Conservation (phyloP, 1,284 basidiomycete species). For the Hypsizygus ulmarius region DNA sequence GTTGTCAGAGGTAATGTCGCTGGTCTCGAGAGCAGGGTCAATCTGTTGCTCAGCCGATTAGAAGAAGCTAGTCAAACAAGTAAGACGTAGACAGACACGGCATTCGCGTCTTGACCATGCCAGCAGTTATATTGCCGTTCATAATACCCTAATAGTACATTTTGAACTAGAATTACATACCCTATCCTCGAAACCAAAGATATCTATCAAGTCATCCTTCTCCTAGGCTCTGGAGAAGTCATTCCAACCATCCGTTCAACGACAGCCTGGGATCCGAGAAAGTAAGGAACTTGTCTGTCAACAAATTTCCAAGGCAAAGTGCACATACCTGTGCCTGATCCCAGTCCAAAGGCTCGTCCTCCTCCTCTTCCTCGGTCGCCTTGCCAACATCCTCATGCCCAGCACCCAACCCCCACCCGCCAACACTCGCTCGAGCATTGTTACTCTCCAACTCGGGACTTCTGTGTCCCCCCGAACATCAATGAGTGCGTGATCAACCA, state of each 20-base stretch:
- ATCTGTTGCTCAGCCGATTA: slow-evolving; percentile 49
- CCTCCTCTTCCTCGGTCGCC: slow-evolving; percentile 42
- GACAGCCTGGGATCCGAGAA: slow-evolving; percentile 38
- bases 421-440: slow-evolving; percentile 41
- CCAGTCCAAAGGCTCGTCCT: slow-evolving; percentile 53
- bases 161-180: slow-evolving; percentile 5
- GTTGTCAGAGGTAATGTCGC: slow-evolving; percentile 72
- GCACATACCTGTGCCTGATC: slow-evolving; percentile 63
- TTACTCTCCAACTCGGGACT: slow-evolving; percentile 44
- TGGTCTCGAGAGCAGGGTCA: slow-evolving; percentile 66
- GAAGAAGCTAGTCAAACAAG: slow-evolving; percentile 36
- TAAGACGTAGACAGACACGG: slow-evolving; percentile 5
- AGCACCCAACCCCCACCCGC: slow-evolving; percentile 66
- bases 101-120: not conserved
- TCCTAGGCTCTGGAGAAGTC: slow-evolving; percentile 32
- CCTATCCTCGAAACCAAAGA: not conserved
- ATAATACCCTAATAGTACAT: slow-evolving; percentile 4
- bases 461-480: slow-evolving; percentile 24
- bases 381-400: slow-evolving; percentile 46
- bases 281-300: not conserved
- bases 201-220: slow-evolving; percentile 23
- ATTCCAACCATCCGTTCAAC: slow-evolving; percentile 68
- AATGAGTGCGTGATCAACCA: not conserved
- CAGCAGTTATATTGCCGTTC: not conserved
- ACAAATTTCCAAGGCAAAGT: not conserved